Percentiles rank a stretch among this genome's conserved stretches.
Evolutionary conservation across 2,329 filamentous ascomycete species (phyloP).

Genomic region (Delphinella strobiligena): DNA sequence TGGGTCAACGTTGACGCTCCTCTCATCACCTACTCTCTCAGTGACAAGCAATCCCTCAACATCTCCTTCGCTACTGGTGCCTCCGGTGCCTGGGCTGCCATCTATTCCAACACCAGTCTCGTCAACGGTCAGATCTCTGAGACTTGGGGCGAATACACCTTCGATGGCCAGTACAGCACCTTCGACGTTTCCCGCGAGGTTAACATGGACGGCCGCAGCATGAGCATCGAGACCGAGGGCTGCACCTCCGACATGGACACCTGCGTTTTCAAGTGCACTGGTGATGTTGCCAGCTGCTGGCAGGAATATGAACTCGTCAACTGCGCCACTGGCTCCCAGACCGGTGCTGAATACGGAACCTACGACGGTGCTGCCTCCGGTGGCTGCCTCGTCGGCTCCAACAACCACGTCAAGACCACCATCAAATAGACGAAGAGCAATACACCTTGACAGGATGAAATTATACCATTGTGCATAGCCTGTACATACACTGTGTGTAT

Average conservation of each 20-base stretch:
- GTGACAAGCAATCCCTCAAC: conserved; percentile 6
- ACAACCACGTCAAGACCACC: conserved; percentile 7
- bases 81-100: conserved; percentile 11
- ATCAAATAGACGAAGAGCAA: conserved; percentile 5
- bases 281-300: conserved; percentile 3
- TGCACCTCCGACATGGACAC: conserved; percentile 5
- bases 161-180: conserved; percentile 9
- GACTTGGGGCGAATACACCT: conserved; percentile 12
- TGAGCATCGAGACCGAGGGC: conserved; percentile 4
- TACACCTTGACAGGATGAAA: too few relatives aligned
- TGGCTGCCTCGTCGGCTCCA: conserved; percentile 7
- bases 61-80: conserved; percentile 9
- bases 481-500: too few relatives aligned
- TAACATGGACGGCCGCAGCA: conserved; percentile 10
- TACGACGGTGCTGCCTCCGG: conserved; percentile 7
- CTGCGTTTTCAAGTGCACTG: conserved; percentile 7
- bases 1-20: conserved; percentile 10
- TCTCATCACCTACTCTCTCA: conserved; percentile 10
- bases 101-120: conserved; percentile 10
- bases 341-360: conserved; percentile 4
- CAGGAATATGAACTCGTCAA: conserved; percentile 7
- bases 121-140: conserved; percentile 11
- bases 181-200: conserved; percentile 10
- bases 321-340: conserved; percentile 5
- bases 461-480: too few relatives aligned